phyloP scores from a whole-genome alignment of 176 grass and related monocot genomes.

The Eragrostis nindensis region DNA sequence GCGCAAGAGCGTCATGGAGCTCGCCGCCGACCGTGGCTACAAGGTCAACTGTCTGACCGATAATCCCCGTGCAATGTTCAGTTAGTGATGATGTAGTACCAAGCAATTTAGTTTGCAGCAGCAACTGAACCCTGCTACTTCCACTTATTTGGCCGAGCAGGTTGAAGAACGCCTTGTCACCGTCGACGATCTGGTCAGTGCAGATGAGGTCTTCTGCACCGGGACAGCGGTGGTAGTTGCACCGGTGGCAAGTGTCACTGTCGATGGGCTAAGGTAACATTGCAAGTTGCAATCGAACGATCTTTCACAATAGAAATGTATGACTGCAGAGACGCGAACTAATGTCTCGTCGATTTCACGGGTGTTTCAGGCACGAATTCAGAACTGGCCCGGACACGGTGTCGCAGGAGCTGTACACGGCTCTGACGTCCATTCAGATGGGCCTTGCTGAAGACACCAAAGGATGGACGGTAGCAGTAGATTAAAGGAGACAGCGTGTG shows the following conservation, averaged over 20 bases:
- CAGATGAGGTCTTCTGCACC: constrained; percentile 95
- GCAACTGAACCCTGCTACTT: neutral
- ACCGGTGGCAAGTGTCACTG: constrained; percentile 63
- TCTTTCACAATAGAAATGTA: too few species aligned
- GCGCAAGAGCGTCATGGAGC: constrained; percentile 89
- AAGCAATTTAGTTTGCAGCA: neutral
- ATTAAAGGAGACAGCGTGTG: constrained; percentile 20
- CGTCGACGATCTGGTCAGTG: constrained; percentile 64
- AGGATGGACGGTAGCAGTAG: constrained; percentile 71
- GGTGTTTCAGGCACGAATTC: constrained; percentile 59
- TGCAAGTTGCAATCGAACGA: neutral
- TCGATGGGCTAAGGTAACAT: constrained; percentile 63
- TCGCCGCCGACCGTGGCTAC: constrained; percentile 65
- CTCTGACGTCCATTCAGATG: constrained; percentile 80
- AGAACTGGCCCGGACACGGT: constrained; percentile 64
- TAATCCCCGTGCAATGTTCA: neutral
- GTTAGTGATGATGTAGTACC: neutral
- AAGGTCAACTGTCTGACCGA: constrained; percentile 43
- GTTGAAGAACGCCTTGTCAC: constrained; percentile 74
- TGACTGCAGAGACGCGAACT: neutral
- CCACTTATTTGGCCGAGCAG: constrained; percentile 32
- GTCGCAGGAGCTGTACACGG: constrained; percentile 59
- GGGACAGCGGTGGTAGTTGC: constrained; percentile 90
- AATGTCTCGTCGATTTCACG: neutral
- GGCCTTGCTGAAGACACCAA: constrained; percentile 73